Evolutionary conservation across 2,329 filamentous ascomycete species (phyloP).

Genomic region (Chaetomiaceae sp.): DNA sequence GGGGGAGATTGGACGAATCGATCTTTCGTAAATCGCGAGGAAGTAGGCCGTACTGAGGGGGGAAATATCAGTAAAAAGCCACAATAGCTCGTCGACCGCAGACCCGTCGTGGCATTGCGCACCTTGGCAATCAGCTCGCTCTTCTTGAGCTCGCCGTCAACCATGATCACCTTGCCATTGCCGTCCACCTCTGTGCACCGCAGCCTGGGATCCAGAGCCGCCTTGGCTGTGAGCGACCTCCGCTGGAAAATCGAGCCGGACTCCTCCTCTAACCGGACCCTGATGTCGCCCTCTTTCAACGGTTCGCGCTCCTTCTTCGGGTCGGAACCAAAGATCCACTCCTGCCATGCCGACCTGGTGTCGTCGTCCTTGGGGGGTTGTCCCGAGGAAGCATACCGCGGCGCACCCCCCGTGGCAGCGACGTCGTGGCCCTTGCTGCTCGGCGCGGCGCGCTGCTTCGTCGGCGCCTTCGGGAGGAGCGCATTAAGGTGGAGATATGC

Average conservation of each 20-base stretch:
- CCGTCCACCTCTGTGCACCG: slow-evolving; percentile 94
- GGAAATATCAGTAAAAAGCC: no score
- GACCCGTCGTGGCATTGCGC: slow-evolving; percentile 1
- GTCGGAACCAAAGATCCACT: slow-evolving; percentile 42
- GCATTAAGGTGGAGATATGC: slow-evolving; percentile 21
- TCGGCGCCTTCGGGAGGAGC: slow-evolving; percentile 25
- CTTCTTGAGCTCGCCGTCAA: slow-evolving; percentile 90
- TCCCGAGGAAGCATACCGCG: slow-evolving; percentile 27
- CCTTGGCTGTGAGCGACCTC: slow-evolving; percentile 65
- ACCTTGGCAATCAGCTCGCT: slow-evolving; percentile 86
- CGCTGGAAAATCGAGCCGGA: slow-evolving; percentile 57
- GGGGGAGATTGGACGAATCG: slow-evolving; percentile 89
- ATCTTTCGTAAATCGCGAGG: slow-evolving; percentile 96
- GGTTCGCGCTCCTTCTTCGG: slow-evolving; percentile 28
- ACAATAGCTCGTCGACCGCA: no score
- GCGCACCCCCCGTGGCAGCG: slow-evolving; percentile 9
- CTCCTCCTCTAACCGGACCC: slow-evolving; percentile 44
- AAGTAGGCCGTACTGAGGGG: slow-evolving; percentile 89
- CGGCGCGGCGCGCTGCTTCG: slow-evolving; percentile 18
- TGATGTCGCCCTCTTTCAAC: slow-evolving; percentile 21
- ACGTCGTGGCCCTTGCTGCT: slow-evolving; percentile 5
- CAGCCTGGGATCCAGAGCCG: slow-evolving; percentile 75
- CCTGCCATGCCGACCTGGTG: slow-evolving; percentile 38
- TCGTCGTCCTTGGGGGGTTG: slow-evolving; percentile 17
- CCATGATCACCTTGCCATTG: slow-evolving; percentile 81